Evolutionary conservation across 805 yeast genomes (phyloP).

Genomic region (Cyberlindnera suaveolens): DNA sequence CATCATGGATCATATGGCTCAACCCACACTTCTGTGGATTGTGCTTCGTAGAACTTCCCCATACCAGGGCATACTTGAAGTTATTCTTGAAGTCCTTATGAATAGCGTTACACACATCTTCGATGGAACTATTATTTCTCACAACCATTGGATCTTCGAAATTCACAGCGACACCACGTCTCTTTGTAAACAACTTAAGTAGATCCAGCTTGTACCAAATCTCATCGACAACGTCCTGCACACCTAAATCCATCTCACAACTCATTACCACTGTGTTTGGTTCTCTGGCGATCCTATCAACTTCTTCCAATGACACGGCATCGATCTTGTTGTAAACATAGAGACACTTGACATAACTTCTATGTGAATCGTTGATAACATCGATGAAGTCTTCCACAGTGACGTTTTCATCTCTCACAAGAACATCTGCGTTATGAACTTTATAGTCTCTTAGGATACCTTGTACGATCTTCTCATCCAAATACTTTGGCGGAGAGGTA

Average conservation of each 20-base stretch:
- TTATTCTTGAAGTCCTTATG: slow-evolving; percentile 89
- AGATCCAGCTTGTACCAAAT: slow-evolving; percentile 86
- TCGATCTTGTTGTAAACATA: slow-evolving; percentile 95
- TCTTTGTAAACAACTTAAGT: slow-evolving; percentile 79
- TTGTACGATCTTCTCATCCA: slow-evolving; percentile 75
- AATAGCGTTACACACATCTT: slow-evolving; percentile 83
- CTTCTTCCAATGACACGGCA: slow-evolving; percentile 91
- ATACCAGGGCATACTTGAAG: slow-evolving; percentile 90
- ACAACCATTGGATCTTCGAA: slow-evolving; percentile 90
- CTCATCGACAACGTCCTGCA: slow-evolving; percentile 83
- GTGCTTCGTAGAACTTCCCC: slow-evolving; percentile 95
- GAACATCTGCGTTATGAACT: slow-evolving; percentile 89
- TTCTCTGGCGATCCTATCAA: slow-evolving; percentile 84
- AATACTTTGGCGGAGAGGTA: slow-evolving; percentile 71
- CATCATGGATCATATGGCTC: slow-evolving; percentile 77
- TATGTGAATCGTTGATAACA: slow-evolving; percentile 78
- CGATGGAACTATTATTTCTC: slow-evolving; percentile 69
- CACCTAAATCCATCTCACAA: slow-evolving; percentile 81
- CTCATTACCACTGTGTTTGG: slow-evolving; percentile 94
- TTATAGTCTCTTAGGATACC: slow-evolving; percentile 80
- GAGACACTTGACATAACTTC: slow-evolving; percentile 84
- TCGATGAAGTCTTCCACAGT: slow-evolving; percentile 94
- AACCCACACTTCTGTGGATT: slow-evolving; percentile 96
- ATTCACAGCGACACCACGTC: slow-evolving; percentile 77
- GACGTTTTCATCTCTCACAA: slow-evolving; percentile 80